phyloP scores from a whole-genome alignment of 768 basidiomycete species.

The Naganishia onofrii region DNA sequence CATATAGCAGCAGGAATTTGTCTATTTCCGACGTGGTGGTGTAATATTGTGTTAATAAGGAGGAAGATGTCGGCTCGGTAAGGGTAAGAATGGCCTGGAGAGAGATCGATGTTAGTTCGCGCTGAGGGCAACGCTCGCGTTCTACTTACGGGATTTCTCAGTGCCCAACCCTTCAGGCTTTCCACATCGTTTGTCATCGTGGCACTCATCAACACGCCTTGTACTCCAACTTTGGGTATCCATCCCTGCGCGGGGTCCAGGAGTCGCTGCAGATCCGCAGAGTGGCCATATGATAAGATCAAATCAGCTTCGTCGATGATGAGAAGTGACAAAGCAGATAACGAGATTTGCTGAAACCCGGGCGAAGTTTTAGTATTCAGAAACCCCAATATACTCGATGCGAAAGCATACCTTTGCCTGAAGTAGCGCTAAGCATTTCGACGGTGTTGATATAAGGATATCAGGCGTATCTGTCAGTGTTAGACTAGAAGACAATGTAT shows the following conservation, averaged over 20 bases:
- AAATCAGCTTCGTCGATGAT: slow-evolving; percentile 98
- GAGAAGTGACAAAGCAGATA: slow-evolving; percentile 71
- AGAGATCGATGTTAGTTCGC: background rate
- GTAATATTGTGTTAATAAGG: slow-evolving; percentile 78
- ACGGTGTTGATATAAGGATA: slow-evolving; percentile 74
- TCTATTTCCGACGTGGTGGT: slow-evolving; percentile 83
- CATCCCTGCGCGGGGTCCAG: slow-evolving; percentile 64
- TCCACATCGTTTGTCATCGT: slow-evolving; percentile 97
- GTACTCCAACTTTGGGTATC: slow-evolving; percentile 57
- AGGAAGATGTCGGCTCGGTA: slow-evolving; percentile 81
- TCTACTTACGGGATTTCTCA: slow-evolving; percentile 76
- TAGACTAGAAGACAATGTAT: slow-evolving; percentile 1
- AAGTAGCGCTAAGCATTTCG: slow-evolving; percentile 65
- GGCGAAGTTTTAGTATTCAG: background rate
- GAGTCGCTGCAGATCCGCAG: slow-evolving; percentile 64
- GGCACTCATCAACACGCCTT: slow-evolving; percentile 94
- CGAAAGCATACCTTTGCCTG: slow-evolving; percentile 63
- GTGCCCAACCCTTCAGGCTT: slow-evolving; percentile 76
- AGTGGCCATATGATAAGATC: slow-evolving; percentile 90
- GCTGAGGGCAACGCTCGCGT: background rate
- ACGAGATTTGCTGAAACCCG: slow-evolving; percentile 60
- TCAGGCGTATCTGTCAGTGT: slow-evolving; percentile 71
- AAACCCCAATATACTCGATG: background rate
- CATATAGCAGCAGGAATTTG: slow-evolving; percentile 94
- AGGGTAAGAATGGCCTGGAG: slow-evolving; percentile 77